Conservation (phyloP, 2,329 filamentous ascomycete species). For the Aquanectria penicillioides region DNA sequence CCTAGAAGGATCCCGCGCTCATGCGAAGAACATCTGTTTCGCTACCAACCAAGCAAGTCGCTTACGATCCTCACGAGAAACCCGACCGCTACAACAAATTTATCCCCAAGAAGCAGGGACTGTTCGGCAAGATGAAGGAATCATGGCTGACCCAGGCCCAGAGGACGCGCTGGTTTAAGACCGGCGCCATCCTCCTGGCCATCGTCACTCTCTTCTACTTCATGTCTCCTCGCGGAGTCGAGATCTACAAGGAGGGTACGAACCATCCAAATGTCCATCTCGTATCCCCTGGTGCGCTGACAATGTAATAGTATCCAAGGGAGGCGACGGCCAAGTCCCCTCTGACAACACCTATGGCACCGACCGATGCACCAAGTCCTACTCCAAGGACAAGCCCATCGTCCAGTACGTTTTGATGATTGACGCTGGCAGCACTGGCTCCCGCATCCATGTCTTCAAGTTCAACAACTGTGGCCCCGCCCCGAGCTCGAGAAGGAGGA, state of each 20-base stretch:
- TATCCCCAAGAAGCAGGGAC: slow-evolving; percentile 56
- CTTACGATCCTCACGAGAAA: slow-evolving; percentile 73
- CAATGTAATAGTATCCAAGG: slow-evolving; percentile 32
- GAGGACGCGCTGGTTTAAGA: slow-evolving; percentile 73
- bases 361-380: slow-evolving; percentile 82
- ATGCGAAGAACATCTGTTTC: slow-evolving; percentile 76
- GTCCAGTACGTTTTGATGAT: slow-evolving; percentile 99
- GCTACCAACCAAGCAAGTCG: slow-evolving; percentile 67
- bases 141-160: slow-evolving; percentile 72
- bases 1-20: slow-evolving; percentile 39
- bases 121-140: slow-evolving; percentile 66
- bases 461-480: slow-evolving; percentile 98
- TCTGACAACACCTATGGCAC: slow-evolving; percentile 72
- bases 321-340: slow-evolving; percentile 60
- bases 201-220: slow-evolving; percentile 72
- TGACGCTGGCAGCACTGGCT: slow-evolving; percentile 96
- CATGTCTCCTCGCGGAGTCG: slow-evolving; percentile 67
- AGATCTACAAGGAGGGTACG: slow-evolving; percentile 61
- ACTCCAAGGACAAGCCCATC: slow-evolving; percentile 88
- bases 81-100: slow-evolving; percentile 67
- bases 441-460: slow-evolving; percentile 97
- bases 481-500: slow-evolving; percentile 91
- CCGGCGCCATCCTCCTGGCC: slow-evolving; percentile 68
- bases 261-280: not conserved
- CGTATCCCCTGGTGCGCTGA: not conserved